Evolutionary conservation across 192 early-diverging fungal species (phyloP), one percentile per base, ranked within the genome.

Genomic region (Podila clonocystis): DNA sequence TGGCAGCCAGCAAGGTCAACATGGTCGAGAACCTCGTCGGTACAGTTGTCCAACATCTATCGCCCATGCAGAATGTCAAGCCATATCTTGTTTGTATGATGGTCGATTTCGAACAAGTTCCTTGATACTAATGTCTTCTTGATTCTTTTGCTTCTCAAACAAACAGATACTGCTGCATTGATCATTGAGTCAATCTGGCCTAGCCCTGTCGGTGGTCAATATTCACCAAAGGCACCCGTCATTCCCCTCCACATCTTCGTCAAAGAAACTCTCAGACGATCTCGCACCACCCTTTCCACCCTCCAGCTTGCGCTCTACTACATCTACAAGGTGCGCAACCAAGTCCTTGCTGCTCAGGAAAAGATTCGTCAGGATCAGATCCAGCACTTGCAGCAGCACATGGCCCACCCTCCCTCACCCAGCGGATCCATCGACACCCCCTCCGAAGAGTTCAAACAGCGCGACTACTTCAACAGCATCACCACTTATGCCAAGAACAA

Each of bases 281-380:
- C 90, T 20, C 85, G 88, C 62, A 90, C 91, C 4, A 91, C 92
- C 57, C 93, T 90, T 74, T 90, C 91, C 6, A 93, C 90, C 22
- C 84, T 94, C 34, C 91, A 94, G 70, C 85, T 92, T 38, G 87
- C 92, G 17, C 85, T 94, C 22, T 87, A 91, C 66, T 93, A 92
- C 72, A 74, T 93, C 50, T 84, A 91, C 73, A 88, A 90, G 55
- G 74, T 91, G 45, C 85, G 85, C 70, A 77, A 75, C 50, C 73
- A 82, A 15, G 84, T 87, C 34, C 48, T 84, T 60, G 83, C 73
- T n/a, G 70, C 73, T 6, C 83, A 72, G 67, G 70, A 75, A 66
- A 73, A 75, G 65, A 71, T 73, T 38, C 79, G 78, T 28, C 79
- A 80, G 33, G 83, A 70, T 59, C 68, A 74, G 41, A 70, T 68